Conservation (phyloP, 495 filamentous ascomycete genomes). For the Clavariopsis aquatica region DNA sequence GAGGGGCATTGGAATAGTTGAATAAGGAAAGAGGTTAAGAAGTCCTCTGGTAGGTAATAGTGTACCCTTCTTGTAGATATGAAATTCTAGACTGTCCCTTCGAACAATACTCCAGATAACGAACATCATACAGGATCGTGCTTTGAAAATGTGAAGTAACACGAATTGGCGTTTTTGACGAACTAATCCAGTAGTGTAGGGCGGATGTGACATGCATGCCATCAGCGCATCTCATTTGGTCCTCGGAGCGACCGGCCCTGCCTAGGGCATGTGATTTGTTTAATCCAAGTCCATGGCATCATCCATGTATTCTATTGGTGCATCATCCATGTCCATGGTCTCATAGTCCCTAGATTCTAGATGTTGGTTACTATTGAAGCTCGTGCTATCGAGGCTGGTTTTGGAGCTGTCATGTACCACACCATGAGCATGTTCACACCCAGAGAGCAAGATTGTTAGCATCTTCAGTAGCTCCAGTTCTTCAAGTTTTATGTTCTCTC, state of each 20-base stretch:
- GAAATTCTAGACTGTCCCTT: neutral
- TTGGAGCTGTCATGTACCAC: slow-evolving; percentile 23
- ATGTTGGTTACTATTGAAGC: slow-evolving; percentile 40
- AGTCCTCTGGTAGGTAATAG: slow-evolving; percentile 6
- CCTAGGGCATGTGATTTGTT: neutral
- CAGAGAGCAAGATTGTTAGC: slow-evolving; percentile 48
- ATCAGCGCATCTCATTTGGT: too few relatives aligned
- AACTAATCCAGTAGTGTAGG: too few relatives aligned
- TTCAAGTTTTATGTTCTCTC: slow-evolving; percentile 50
- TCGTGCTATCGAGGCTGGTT: neutral
- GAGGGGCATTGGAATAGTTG: neutral
- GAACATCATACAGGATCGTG: neutral
- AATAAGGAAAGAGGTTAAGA: neutral
- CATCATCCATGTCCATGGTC: slow-evolving; percentile 28
- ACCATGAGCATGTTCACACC: slow-evolving; percentile 46
- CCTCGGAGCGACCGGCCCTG: neutral
- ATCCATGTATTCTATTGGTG: slow-evolving; percentile 60
- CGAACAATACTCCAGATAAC: neutral
- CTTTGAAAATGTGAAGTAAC: too few relatives aligned
- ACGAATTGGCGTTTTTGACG: too few relatives aligned
- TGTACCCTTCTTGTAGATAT: slow-evolving; percentile 18
- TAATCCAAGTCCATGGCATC: slow-evolving; percentile 62
- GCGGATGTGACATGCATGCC: too few relatives aligned
- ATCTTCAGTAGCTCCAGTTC: slow-evolving; percentile 53
- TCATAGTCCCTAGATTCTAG: neutral